Evolutionary conservation across 2,329 filamentous ascomycete genomes (phyloP).

Genomic region (Phialophora expanda): DNA sequence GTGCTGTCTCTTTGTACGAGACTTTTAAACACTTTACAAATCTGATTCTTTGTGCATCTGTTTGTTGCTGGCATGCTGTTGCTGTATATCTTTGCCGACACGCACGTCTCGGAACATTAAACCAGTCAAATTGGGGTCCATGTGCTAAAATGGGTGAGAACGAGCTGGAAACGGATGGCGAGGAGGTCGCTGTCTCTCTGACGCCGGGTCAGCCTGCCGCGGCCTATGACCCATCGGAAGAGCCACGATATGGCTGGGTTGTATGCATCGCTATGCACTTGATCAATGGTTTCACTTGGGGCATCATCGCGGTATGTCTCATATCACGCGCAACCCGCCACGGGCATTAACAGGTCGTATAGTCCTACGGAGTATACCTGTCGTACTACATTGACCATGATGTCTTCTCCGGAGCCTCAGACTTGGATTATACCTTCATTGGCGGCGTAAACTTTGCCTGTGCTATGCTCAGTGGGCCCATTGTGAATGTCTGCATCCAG

Average conservation of each 20-base stretch:
- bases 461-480: conserved; percentile 41
- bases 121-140: not conserved
- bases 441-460: conserved; percentile 42
- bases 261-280: conserved; percentile 39
- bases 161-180: conserved; percentile 12
- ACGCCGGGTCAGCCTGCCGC: conserved; percentile 13
- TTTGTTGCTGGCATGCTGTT: not conserved
- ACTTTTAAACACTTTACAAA: not conserved
- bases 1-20: not conserved
- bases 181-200: conserved; percentile 24
- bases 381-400: conserved; percentile 48
- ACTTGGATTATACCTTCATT: conserved; percentile 44
- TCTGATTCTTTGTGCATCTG: not conserved
- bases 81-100: not conserved
- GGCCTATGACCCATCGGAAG: conserved; percentile 24
- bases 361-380: conserved; percentile 52
- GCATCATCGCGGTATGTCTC: conserved; percentile 39
- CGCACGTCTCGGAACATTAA: not conserved
- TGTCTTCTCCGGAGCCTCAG: conserved; percentile 39
- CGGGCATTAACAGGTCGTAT: not conserved
- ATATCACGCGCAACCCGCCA: not conserved
- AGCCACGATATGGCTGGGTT: conserved; percentile 45
- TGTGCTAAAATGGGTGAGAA: conserved; percentile 11
- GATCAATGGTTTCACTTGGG: conserved; percentile 46
- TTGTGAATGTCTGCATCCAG: conserved; percentile 40